phyloP scores from a whole-genome alignment of 1,284 basidiomycete genomes.

The Phaffia rhodozyma region DNA sequence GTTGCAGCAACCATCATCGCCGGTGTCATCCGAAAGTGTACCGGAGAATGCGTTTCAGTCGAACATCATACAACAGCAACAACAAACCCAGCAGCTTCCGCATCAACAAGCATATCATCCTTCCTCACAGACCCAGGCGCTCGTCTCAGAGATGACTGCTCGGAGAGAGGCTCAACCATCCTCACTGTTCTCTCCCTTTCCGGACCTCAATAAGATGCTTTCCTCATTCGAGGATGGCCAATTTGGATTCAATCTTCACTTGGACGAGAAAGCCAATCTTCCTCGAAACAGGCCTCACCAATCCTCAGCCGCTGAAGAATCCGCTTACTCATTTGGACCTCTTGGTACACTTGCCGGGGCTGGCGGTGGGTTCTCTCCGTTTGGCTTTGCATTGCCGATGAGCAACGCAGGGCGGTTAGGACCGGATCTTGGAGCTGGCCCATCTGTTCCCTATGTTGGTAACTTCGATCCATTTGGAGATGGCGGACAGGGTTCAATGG shows the following conservation, averaged over 20 bases:
- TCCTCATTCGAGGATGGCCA: conserved; percentile 14
- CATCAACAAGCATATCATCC: conserved; percentile 56
- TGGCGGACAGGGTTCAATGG: background rate
- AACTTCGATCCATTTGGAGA: conserved; percentile 18
- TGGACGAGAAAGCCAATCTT: conserved; percentile 8
- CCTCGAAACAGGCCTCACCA: background rate
- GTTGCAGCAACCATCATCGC: conserved; percentile 35
- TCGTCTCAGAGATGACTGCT: conserved; percentile 69
- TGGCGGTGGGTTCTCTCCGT: conserved; percentile 10
- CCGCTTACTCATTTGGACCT: too few relatives aligned
- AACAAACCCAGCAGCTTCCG: background rate
- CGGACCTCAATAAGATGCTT: conserved; percentile 56
- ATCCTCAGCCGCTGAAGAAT: background rate
- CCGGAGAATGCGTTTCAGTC: too few relatives aligned
- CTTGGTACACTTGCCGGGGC: too few relatives aligned
- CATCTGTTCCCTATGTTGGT: conserved; percentile 8
- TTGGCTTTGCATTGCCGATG: conserved; percentile 7
- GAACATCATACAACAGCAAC: background rate
- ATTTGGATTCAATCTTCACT: conserved; percentile 9
- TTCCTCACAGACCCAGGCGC: conserved; percentile 66
- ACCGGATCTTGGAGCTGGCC: background rate
- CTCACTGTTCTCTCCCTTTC: conserved; percentile 57
- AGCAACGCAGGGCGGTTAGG: background rate
- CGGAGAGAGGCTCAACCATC: conserved; percentile 50
- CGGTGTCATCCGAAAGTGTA: background rate